phyloP scores from a whole-genome alignment of 177 flowering plant species.

The Telopea speciosissima region DNA sequence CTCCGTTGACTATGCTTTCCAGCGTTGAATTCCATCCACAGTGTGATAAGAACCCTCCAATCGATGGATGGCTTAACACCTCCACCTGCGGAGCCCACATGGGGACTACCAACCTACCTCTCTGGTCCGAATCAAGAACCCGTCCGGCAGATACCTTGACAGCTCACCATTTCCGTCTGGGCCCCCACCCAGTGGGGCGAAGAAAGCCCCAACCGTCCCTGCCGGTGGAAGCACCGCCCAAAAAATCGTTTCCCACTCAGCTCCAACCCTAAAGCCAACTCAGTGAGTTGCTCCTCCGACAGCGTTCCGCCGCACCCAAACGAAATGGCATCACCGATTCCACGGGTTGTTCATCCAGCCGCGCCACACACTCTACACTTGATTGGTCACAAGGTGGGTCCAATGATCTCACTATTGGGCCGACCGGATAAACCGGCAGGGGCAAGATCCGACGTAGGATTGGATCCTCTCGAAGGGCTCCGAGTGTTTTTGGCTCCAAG shows the following conservation, averaged over 20 bases:
- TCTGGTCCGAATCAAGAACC: conserved; percentile 20
- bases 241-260: conserved; percentile 22
- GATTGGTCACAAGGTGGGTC: neutral
- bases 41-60: conserved; percentile 28
- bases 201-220: neutral
- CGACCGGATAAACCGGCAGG: conserved; percentile 31
- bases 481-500: conserved; percentile 23
- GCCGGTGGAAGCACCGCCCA: conserved; percentile 27
- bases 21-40: conserved; percentile 32
- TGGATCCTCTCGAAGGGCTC: conserved; percentile 19
- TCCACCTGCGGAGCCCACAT: conserved; percentile 30
- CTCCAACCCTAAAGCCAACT: conserved; percentile 32
- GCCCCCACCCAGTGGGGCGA: neutral
- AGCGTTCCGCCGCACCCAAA: conserved; percentile 31
- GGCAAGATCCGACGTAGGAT: conserved; percentile 9
- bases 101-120: conserved; percentile 15
- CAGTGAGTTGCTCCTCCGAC: conserved; percentile 17
- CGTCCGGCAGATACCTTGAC: conserved; percentile 21
- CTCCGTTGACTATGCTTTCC: conserved; percentile 26
- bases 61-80: conserved; percentile 21
- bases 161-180: conserved; percentile 3
- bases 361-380: conserved; percentile 4
- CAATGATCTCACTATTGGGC: conserved; percentile 24
- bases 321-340: conserved; percentile 25
- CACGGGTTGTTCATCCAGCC: conserved; percentile 25